Evolutionary conservation across 2,329 filamentous ascomycete species (phyloP).

Genomic region (Botrytis squamosa): DNA sequence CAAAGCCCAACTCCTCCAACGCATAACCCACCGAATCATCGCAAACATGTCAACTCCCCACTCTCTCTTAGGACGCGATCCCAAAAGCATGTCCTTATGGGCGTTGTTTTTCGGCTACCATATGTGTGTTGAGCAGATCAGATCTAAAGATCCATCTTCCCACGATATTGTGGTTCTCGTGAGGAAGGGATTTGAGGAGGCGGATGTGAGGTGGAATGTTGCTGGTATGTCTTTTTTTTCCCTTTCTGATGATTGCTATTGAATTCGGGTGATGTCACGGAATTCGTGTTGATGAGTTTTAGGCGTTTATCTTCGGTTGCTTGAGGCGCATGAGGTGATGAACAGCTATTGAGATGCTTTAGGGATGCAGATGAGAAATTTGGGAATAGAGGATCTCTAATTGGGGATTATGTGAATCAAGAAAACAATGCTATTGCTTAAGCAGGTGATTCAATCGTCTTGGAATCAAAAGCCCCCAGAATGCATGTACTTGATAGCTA

Average conservation of each 20-base stretch:
- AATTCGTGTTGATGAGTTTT: background rate
- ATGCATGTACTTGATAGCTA: too few relatives aligned
- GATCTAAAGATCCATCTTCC: background rate
- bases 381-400: background rate
- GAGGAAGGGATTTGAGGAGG: background rate
- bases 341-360: background rate
- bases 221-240: background rate
- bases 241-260: background rate
- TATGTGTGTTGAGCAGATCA: background rate
- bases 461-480: too few relatives aligned
- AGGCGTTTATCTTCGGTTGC: background rate
- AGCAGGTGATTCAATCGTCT: background rate
- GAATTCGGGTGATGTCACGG: background rate
- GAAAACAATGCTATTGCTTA: background rate
- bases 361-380: background rate
- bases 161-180: background rate
- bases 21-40: background rate
- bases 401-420: background rate
- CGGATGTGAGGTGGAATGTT: background rate
- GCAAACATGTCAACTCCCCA: background rate
- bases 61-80: background rate
- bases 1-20: background rate
- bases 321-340: background rate
- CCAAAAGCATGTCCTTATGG: background rate
- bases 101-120: background rate